A percentile compares a stretch with the other conserved stretches of the same genome.
Conservation (phyloP, 495 filamentous ascomycete species). For the Xylona heveae region DNA sequence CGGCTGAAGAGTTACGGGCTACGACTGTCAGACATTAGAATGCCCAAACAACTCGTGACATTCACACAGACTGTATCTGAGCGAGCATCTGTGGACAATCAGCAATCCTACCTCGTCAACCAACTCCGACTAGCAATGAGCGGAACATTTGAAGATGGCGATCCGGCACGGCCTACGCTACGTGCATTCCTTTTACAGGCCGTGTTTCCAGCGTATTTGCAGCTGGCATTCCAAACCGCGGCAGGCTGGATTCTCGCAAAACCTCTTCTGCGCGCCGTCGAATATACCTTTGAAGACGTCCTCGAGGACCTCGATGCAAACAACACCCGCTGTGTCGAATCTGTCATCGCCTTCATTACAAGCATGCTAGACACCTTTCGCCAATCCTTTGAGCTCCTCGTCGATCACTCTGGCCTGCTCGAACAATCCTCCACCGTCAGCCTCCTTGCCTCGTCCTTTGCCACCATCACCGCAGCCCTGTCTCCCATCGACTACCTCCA, state of each 20-base stretch:
- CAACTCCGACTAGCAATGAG: slow-evolving; percentile 36
- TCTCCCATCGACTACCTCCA: slow-evolving; percentile 31
- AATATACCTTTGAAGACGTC: slow-evolving; percentile 22
- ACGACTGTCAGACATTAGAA: slow-evolving; percentile 27
- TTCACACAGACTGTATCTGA: slow-evolving; percentile 46
- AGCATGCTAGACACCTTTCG: slow-evolving; percentile 22
- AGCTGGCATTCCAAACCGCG: slow-evolving; percentile 22
- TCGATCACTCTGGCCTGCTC: slow-evolving; percentile 14
- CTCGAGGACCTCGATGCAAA: slow-evolving; percentile 27
- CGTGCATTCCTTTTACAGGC: slow-evolving; percentile 32
- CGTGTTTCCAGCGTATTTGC: slow-evolving; percentile 46
- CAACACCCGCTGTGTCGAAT: slow-evolving; percentile 19
- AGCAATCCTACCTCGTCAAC: slow-evolving; percentile 33
- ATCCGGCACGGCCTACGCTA: slow-evolving; percentile 24
- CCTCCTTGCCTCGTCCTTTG: slow-evolving; percentile 21
- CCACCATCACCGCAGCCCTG: slow-evolving; percentile 23
- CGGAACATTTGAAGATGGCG: slow-evolving; percentile 24
- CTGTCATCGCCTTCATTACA: slow-evolving; percentile 21
- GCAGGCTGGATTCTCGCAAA: slow-evolving; percentile 35
- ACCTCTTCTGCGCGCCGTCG: slow-evolving; percentile 31
- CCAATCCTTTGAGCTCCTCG: slow-evolving; percentile 15
- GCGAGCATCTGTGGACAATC: slow-evolving; percentile 35
- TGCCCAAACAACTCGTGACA: slow-evolving; percentile 31
- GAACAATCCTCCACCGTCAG: slow-evolving; percentile 19
- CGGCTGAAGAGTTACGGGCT: slow-evolving; percentile 40